These are phyloP conservation scores for Exophiala lecanii-corni DNA, from an alignment of 2,329 filamentous ascomycete genomes.

Conservation along the genomic window DNA sequence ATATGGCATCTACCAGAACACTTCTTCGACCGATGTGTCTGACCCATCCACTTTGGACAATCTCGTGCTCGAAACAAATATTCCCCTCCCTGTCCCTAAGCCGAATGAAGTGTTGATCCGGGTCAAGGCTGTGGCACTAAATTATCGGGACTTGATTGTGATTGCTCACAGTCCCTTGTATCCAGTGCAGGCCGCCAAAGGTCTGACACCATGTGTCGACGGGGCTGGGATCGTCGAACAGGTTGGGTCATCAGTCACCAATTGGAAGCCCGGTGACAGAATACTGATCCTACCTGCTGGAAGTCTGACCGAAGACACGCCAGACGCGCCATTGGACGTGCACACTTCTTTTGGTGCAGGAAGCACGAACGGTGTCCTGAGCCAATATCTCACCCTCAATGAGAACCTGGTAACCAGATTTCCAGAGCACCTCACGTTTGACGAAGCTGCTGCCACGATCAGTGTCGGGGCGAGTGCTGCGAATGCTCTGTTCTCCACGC, in stretches of 20 bases:
- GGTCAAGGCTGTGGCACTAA: not conserved
- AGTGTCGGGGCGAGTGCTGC: conserved; percentile 61
- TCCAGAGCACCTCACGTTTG: not conserved
- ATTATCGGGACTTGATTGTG: not conserved
- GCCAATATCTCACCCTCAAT: no score
- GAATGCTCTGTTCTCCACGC: conserved; percentile 56
- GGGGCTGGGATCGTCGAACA: not conserved
- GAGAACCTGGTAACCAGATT: no score
- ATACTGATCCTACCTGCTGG: not conserved
- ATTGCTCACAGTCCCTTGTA: not conserved
- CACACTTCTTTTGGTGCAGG: no score
- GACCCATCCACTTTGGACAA: no score
- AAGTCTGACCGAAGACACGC: no score
- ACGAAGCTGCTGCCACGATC: conserved; percentile 53
- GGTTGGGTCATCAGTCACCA: not conserved
- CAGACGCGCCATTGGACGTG: no score
- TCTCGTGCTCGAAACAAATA: not conserved
- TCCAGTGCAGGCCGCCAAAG: not conserved
- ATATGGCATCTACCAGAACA: no score
- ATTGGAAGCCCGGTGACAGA: not conserved
- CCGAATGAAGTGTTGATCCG: not conserved
- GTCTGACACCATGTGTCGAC: not conserved
- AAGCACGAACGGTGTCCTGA: no score
- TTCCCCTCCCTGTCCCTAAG: not conserved
- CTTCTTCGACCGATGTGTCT: no score